A percentile compares a stretch with the other conserved stretches of the same genome.
Conservation (phyloP, 371 early-diverging fungal species). For the Conidiobolus incongruus region DNA sequence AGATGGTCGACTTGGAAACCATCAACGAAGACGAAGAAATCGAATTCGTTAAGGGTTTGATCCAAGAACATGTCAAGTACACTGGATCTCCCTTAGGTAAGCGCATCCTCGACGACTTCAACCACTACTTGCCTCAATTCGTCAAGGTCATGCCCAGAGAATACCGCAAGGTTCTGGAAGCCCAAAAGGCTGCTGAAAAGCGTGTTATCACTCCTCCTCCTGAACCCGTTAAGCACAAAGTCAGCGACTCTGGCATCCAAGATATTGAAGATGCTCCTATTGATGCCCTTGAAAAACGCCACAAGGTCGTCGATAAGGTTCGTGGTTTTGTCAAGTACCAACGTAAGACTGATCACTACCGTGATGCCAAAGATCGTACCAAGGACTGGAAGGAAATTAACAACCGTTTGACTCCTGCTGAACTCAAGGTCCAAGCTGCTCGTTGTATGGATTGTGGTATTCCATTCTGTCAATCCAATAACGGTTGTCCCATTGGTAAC, state of each 20-base stretch:
- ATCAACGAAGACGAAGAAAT: constrained; percentile 55
- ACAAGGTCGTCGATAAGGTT: constrained; percentile 47
- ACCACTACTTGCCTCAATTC: constrained; percentile 42
- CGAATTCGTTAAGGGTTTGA: constrained; percentile 40
- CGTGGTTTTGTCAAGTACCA: constrained; percentile 85
- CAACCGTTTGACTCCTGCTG: constrained; percentile 45
- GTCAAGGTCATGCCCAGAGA: constrained; percentile 91
- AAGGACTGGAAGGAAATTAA: constrained; percentile 89
- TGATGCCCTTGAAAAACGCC: constrained; percentile 41
- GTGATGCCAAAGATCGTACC: constrained; percentile 52
- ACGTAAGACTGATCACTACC: constrained; percentile 67
- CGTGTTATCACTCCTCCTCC: constrained; percentile 10
- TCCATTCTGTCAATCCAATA: constrained; percentile 90
- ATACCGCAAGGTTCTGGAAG: constrained; percentile 53
- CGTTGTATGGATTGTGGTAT: constrained; percentile 96
- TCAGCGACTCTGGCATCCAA: constrained; percentile 27
- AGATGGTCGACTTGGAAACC: constrained; percentile 72
- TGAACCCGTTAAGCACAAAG: constrained; percentile 9
- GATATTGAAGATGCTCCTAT: constrained; percentile 79
- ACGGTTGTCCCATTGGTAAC: constrained; percentile 92
- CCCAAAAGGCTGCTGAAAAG: constrained; percentile 13
- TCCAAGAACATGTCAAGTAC: constrained; percentile 54
- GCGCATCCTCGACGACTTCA: constrained; percentile 46
- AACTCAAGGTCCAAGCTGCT: constrained; percentile 80
- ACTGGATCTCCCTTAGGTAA: constrained; percentile 71